Base-by-base conservation (phyloP, 164 flowering plant genomes). In the Magnolia officinalis region DNA sequence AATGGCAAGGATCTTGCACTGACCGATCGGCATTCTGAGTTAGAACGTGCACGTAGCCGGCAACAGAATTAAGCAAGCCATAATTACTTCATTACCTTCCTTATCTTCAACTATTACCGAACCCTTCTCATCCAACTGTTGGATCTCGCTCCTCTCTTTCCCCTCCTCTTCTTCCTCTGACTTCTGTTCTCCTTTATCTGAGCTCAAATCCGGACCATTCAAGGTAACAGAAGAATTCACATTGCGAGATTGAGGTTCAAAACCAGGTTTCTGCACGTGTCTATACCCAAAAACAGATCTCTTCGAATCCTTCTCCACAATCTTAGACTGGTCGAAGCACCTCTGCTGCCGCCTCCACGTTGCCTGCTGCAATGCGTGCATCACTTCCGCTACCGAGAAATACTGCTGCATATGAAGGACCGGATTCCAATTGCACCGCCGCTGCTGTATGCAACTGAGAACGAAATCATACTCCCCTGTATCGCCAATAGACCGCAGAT, bases 341-440 rank as follows among this genome's bases (percentile, higher is more conserved):
- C 83, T 80, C 65, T 87, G 90, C 74, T 89, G 90, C 71, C 83
- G 79, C 82, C 87, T 85, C 90, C 84, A 82, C 6, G 85, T 80
- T 6, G 81, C 93, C 78, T 91, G 94, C 63, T 94, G 92, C 82
- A 94, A 67, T 0, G 95, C 85, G 45, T 78, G 78, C 50, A 80
- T 49, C 6, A 94, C 89, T 52, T 94, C 97, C 1, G 86, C 85
- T 6, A 92, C 84, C 1, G 98, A 85, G 76, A 88, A 94, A 72
- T 89, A 94, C 80, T 92, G 97, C 84, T 94, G 98, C 97, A 94
- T 85, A 84, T 89, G 92, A 24, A 94, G 87, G 63, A 92, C 91
- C 10, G 92, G 85, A 74, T 69, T 89, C 98, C 98, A 94, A 74
- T 90, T 90, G 59, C 86, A 87, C 74, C 98, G 80, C 86, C 98